Evolutionary conservation across 2,329 filamentous ascomycete species (phyloP).

Genomic region (Stagonosporopsis tanaceti): DNA sequence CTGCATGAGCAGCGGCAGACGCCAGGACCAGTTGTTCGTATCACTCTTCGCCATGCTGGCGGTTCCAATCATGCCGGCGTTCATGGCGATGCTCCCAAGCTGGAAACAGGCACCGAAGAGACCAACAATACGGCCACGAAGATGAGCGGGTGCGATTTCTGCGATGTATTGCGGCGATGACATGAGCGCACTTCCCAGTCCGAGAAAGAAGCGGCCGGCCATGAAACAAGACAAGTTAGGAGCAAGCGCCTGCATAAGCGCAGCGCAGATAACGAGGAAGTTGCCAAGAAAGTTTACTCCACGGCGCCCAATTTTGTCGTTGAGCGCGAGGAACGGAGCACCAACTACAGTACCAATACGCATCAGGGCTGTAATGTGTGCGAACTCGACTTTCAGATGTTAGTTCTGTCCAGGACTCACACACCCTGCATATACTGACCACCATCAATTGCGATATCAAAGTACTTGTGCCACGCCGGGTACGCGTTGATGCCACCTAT

Average conservation of each 20-base stretch:
- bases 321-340: constrained; percentile 55
- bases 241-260: constrained; percentile 49
- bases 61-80: constrained; percentile 55
- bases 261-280: constrained; percentile 55
- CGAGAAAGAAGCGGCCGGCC: constrained; percentile 51
- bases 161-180: constrained; percentile 53
- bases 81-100: constrained; percentile 54
- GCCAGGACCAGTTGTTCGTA: constrained; percentile 24
- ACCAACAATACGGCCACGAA: constrained; percentile 57
- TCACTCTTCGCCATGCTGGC: constrained; percentile 42
- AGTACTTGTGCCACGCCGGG: constrained; percentile 55
- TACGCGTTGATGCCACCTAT: constrained; percentile 54
- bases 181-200: constrained; percentile 49
- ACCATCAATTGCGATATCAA: constrained; percentile 52
- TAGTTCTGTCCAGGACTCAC: constrained; percentile 21
- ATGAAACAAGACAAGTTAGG: constrained; percentile 47
- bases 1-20: constrained; percentile 54
- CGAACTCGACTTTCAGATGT: constrained; percentile 22
- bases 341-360: constrained; percentile 57
- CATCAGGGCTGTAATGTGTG: constrained; percentile 59
- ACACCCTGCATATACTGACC: constrained; percentile 26
- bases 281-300: constrained; percentile 59
- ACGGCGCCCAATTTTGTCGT: constrained; percentile 57
- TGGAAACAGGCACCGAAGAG: constrained; percentile 59
- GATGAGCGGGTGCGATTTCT: constrained; percentile 41